These are phyloP conservation scores for Penicillium brevicompactum DNA, from an alignment of 2,329 filamentous ascomycete genomes.

Conservation along the genomic window DNA sequence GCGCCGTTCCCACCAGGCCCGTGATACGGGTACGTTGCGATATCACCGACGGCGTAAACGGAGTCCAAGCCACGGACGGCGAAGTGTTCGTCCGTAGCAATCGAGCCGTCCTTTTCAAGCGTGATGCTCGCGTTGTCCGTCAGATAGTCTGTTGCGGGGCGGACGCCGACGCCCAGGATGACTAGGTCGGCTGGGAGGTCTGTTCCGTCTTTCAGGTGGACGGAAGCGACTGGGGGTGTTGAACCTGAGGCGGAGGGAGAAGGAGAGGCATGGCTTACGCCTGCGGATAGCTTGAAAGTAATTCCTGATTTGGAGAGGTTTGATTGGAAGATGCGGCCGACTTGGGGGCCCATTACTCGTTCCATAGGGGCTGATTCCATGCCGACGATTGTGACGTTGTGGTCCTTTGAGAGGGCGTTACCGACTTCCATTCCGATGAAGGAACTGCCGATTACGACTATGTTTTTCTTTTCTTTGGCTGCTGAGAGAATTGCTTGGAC, in stretches of 20 bases:
- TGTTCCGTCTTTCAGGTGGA: conserved; percentile 84
- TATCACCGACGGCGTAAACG: conserved; percentile 92
- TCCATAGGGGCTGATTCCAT: conserved; percentile 86
- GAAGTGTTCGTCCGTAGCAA: conserved; percentile 79
- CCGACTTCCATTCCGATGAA: conserved; percentile 99
- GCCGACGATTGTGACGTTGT: conserved; percentile 82
- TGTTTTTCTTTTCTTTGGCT: conserved; percentile 81
- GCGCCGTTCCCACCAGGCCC: conserved; percentile 79
- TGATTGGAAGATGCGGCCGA: conserved; percentile 79
- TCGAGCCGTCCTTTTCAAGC: conserved; percentile 81
- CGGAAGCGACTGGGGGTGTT: conserved; percentile 68
- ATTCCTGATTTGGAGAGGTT: conserved; percentile 82
- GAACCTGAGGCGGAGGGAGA: conserved; percentile 63
- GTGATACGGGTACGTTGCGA: conserved; percentile 91
- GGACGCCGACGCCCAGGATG: conserved; percentile 86
- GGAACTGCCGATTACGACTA: conserved; percentile 87
- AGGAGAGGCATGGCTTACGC: conserved; percentile 75
- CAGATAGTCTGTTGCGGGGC: conserved; percentile 81
- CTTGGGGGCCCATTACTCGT: conserved; percentile 77
- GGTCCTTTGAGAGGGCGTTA: conserved; percentile 75
- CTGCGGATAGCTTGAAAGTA: conserved; percentile 80
- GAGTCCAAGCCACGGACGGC: conserved; percentile 70
- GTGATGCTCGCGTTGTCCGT: conserved; percentile 68
- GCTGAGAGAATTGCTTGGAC: conserved; percentile 75
- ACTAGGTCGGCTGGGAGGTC: conserved; percentile 84